phyloP scores from a whole-genome alignment of 2,329 filamentous ascomycete species.

The Daldinia sp. region DNA sequence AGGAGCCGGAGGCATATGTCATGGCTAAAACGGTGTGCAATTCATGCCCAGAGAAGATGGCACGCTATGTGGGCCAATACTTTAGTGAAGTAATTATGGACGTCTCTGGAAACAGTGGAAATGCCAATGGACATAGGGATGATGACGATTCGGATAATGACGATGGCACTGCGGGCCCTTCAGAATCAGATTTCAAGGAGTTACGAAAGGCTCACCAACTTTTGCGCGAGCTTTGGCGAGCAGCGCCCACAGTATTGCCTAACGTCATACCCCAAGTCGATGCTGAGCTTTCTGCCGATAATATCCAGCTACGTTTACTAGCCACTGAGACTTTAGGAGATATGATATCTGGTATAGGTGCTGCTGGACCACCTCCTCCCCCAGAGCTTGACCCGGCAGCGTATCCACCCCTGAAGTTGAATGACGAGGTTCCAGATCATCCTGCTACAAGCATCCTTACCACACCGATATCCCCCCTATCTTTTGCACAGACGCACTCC shows the following conservation, averaged over 20 bases:
- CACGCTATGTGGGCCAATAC: conserved; percentile 92
- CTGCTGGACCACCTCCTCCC: conserved; percentile 83
- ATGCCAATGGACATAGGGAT: conserved; percentile 68
- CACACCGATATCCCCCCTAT: conserved; percentile 86
- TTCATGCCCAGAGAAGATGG: conserved; percentile 91
- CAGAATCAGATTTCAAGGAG: conserved; percentile 87
- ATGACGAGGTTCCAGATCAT: conserved; percentile 66
- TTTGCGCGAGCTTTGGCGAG: conserved; percentile 92
- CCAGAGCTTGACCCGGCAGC: conserved; percentile 81
- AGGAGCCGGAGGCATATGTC: conserved; percentile 91
- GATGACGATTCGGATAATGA: conserved; percentile 74
- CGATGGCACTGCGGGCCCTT: conserved; percentile 70
- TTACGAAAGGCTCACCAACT: conserved; percentile 89
- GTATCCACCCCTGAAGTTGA: conserved; percentile 81
- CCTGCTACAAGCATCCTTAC: conserved; percentile 74
- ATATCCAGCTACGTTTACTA: conserved; percentile 84
- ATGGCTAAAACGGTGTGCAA: conserved; percentile 97
- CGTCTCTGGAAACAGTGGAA: conserved; percentile 72
- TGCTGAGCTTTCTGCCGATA: conserved; percentile 90
- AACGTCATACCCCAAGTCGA: conserved; percentile 96
- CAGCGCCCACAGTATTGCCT: conserved; percentile 85
- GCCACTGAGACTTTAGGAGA: conserved; percentile 96
- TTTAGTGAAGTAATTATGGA: conserved; percentile 98
- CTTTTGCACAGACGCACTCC: conserved; percentile 86
- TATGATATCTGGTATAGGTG: conserved; percentile 92